Evolutionary conservation across 164 flowering plant genomes (phyloP).

Genomic region (Aristolochia fimbriata): DNA sequence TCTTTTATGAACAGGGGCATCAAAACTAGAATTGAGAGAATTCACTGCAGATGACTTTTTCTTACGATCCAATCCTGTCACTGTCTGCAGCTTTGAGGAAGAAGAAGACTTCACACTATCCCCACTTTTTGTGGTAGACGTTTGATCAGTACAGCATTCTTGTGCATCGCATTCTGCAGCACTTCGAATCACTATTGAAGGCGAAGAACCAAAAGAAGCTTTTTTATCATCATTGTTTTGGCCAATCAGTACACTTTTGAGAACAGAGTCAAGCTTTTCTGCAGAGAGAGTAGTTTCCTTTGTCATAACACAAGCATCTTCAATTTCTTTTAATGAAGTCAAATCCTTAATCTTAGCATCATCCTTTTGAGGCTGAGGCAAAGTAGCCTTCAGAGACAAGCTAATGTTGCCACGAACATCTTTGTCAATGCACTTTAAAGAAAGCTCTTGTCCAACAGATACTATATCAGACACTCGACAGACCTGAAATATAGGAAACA

Average conservation of each 20-base stretch:
- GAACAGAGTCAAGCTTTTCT: conserved; percentile 16
- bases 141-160: conserved; percentile 29
- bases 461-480: conserved; percentile 67
- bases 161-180: conserved; percentile 81
- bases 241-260: conserved; percentile 9
- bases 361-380: conserved; percentile 24
- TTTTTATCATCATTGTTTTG: conserved; percentile 13
- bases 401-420: conserved; percentile 92
- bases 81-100: conserved; percentile 6
- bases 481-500: conserved; percentile 41
- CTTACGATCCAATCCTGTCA: conserved; percentile 8
- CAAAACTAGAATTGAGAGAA: conserved; percentile 2
- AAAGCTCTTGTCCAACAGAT: conserved; percentile 70
- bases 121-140: conserved; percentile 1
- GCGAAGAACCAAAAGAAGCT: conserved; percentile 18
- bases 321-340: not conserved
- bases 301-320: conserved; percentile 13
- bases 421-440: conserved; percentile 79
- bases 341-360: not conserved
- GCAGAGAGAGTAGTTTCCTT: conserved; percentile 15
- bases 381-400: conserved; percentile 69
- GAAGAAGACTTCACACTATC: conserved; percentile 9
- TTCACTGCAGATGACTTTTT: conserved; percentile 6
- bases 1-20: conserved; percentile 4
- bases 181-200: conserved; percentile 69